phyloP scores from a whole-genome alignment of 169 alveolate species.

The Eimeria necatrix region DNA sequence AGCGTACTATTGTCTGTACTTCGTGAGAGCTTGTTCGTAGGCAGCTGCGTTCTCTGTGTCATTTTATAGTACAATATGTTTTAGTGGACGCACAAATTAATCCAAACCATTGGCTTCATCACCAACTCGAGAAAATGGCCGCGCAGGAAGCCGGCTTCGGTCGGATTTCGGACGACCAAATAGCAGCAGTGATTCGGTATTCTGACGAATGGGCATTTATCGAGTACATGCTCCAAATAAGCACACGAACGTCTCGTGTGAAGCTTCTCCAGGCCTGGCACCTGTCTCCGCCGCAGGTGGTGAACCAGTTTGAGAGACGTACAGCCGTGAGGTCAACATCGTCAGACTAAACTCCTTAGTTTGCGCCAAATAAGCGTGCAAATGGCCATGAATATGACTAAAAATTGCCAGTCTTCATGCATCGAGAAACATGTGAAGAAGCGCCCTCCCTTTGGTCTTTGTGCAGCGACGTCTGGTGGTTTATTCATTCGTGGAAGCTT shows the following conservation, averaged over 20 bases:
- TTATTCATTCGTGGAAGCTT: conserved; percentile 90
- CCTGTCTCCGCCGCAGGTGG: conserved; percentile 52
- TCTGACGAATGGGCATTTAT: conserved; percentile 36
- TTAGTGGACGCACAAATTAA: no score
- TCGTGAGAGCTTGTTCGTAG: no score
- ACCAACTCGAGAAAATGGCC: conserved; percentile 4
- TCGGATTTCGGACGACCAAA: conserved; percentile 39
- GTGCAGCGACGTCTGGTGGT: conserved; percentile 87
- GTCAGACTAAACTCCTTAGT: neutral
- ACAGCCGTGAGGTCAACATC: conserved; percentile 22
- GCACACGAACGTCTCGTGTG: conserved; percentile 72
- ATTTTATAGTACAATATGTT: no score
- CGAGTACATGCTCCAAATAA: conserved; percentile 38
- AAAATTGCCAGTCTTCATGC: no score
- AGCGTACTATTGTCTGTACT: no score
- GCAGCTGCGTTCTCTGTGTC: no score
- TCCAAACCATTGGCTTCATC: neutral
- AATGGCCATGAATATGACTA: no score
- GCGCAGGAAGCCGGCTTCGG: conserved; percentile 48
- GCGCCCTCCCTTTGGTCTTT: neutral
- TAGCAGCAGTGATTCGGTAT: conserved; percentile 54
- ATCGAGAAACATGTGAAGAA: no score
- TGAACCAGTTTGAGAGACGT: conserved; percentile 45
- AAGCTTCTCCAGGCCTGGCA: conserved; percentile 79
- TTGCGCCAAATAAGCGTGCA: no score